phyloP scores from a whole-genome alignment of 2,329 filamentous ascomycete genomes.

The Scolecobasidium constrictum region DNA sequence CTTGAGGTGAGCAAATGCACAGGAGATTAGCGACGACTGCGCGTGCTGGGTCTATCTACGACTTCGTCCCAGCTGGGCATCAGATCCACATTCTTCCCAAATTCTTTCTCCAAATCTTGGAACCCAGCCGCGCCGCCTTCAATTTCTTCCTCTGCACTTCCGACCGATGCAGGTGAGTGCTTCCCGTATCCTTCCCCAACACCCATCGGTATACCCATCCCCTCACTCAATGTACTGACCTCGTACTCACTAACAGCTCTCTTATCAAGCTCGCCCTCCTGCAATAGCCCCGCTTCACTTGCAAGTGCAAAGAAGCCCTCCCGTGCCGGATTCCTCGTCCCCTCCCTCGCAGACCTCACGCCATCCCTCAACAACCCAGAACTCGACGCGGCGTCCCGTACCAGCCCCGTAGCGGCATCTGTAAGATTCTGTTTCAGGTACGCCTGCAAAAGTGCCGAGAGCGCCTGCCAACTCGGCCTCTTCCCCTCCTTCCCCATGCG shows the following conservation, averaged over 20 bases:
- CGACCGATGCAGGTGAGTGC: not conserved
- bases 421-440: constrained; percentile 25
- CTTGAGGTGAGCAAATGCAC: too few species aligned
- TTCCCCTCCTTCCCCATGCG: constrained; percentile 28
- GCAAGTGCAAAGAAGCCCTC: not conserved
- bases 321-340: not conserved
- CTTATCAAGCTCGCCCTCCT: not conserved
- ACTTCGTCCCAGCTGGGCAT: not conserved
- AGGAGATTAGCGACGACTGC: too few species aligned
- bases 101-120: not conserved
- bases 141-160: not conserved
- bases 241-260: not conserved
- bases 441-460: constrained; percentile 26
- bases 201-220: not conserved
- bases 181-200: not conserved
- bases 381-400: constrained; percentile 23
- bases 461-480: constrained; percentile 30
- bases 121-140: not conserved
- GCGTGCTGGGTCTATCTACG: too few species aligned
- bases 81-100: not conserved
- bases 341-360: not conserved
- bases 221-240: too few species aligned
- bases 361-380: not conserved
- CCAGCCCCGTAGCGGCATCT: constrained; percentile 22
- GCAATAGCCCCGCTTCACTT: not conserved